These are phyloP conservation scores for Wallacemonas sp. DNA, from an alignment of 208 protist genomes.

Conservation along the genomic window DNA sequence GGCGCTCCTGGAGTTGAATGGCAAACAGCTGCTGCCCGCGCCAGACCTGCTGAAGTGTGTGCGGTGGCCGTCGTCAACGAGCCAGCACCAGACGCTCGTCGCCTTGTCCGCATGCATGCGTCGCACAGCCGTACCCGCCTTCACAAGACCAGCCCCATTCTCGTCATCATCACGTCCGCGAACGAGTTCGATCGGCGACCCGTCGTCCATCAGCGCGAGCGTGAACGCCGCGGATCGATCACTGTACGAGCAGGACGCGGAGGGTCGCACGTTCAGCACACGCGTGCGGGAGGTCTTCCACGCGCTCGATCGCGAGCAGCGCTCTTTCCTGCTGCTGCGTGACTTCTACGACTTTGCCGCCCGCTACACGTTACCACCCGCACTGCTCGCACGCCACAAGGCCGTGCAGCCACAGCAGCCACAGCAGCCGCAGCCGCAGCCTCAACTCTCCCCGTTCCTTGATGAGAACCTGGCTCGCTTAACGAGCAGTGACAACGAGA, in stretches of 20 bases:
- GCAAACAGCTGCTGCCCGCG: conserved; percentile 8
- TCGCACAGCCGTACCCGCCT: too few relatives aligned
- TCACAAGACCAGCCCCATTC: neutral
- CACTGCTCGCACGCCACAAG: neutral
- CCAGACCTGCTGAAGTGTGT: neutral
- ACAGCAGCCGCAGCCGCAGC: neutral
- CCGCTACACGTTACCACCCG: conserved; percentile 10
- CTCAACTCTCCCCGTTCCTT: neutral
- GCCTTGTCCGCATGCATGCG: neutral
- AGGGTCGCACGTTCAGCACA: conserved; percentile 14
- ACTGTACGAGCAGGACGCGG: neutral
- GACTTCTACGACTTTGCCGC: conserved; percentile 34
- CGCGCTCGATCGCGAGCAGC: conserved; percentile 18
- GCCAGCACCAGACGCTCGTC: neutral
- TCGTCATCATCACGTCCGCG: too few relatives aligned
- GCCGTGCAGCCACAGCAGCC: neutral
- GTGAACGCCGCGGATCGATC: neutral
- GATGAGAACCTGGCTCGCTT: conserved; percentile 9
- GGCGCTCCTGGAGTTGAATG: neutral
- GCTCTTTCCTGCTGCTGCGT: conserved; percentile 43
- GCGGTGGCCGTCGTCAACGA: neutral
- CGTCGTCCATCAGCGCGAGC: neutral
- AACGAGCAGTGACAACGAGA: neutral
- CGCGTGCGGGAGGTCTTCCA: conserved; percentile 22
- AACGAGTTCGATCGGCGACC: too few relatives aligned